These are phyloP conservation scores for Zostera marina DNA, from an alignment of 116 monocot species.

Conservation along the genomic window DNA sequence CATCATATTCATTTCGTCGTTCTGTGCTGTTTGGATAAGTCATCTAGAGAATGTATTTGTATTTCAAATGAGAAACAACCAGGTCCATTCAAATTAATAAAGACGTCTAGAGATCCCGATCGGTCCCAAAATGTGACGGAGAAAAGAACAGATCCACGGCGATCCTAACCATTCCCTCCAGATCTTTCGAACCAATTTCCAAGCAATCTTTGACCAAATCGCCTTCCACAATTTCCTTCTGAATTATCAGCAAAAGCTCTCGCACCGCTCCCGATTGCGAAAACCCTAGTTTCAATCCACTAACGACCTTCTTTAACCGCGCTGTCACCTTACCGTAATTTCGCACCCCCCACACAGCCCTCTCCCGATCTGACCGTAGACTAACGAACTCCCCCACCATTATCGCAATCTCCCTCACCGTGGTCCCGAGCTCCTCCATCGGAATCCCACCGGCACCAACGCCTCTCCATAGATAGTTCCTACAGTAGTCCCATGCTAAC, in stretches of 20 bases:
- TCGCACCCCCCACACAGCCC: constrained; percentile 21
- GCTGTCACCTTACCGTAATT: constrained; percentile 14
- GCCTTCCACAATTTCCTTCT: constrained; percentile 49
- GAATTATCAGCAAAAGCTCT: constrained; percentile 37
- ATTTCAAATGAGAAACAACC: too few species aligned
- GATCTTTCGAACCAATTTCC: constrained; percentile 40
- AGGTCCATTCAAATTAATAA: too few species aligned
- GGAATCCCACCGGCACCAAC: constrained; percentile 7
- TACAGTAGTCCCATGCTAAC: constrained; percentile 38
- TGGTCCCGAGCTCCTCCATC: constrained; percentile 15
- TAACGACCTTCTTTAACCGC: constrained; percentile 12
- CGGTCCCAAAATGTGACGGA: neutral
- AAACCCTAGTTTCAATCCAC: constrained; percentile 23
- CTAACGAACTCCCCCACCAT: constrained; percentile 15
- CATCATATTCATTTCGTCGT: too few species aligned
- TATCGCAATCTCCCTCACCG: constrained; percentile 13
- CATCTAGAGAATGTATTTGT: too few species aligned
- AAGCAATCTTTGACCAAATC: constrained; percentile 48
- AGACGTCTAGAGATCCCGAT: too few species aligned
- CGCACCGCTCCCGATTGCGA: constrained; percentile 35
- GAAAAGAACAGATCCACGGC: constrained; percentile 25
- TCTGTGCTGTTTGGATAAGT: too few species aligned
- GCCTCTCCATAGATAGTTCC: constrained; percentile 43
- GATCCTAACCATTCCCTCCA: constrained; percentile 33
- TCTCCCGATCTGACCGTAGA: constrained; percentile 23